Base-by-base conservation (phyloP, 2,329 filamentous ascomycete species). In the Domatiomyces catenatus region DNA sequence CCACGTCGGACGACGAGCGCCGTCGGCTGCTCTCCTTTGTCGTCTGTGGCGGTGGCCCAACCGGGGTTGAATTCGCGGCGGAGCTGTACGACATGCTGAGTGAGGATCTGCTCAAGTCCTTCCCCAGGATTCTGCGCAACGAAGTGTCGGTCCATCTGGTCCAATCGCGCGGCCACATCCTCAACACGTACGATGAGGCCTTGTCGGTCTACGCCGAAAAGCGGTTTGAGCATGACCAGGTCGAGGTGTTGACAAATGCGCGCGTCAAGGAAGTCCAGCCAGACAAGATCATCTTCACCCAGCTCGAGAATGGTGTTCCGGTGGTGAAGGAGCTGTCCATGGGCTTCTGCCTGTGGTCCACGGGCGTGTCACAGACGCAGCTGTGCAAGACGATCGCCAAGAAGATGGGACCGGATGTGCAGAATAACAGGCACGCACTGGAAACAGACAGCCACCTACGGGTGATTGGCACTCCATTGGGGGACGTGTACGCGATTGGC, bases 71-170 rank as follows among this genome's bases (percentile, higher is more conserved):
- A 65, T 98, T 98, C 61, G 93, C 93, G 1, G 92, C 92, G 5
- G 92, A 98, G 65, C 75, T 98, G 5, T 96, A 85, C 65, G 92
- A 98, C 66, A 81, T 98, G 66, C 75, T 98, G 15, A 98, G 98
- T 62, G 93, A 98, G 66, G 92, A 98, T 64, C 69, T 98, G 44
- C 82, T 82, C 44, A 74, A 76, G 48, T 80, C 84, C 60, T 98
- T 94, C 66, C 92, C 92, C 2, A 82, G 81, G 55, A 79, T 98
- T 26, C 69, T 98, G n/a, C 81, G 92, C 54, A 96, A 96, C 64
- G 88, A 98, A 65, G 94, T 98, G 47, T 96, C 92, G 0, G 90
- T 98, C 1, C 93, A 98, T 63, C 75, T 98, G 46, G 95, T 98
- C 55, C 92, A 98, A 64, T 94, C 87, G 61, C 80, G 92, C 52